Evolutionary conservation across 352 stramenopile species (phyloP), one percentile per base, ranked within the genome.

Genomic region (Phytophthora quininea): DNA sequence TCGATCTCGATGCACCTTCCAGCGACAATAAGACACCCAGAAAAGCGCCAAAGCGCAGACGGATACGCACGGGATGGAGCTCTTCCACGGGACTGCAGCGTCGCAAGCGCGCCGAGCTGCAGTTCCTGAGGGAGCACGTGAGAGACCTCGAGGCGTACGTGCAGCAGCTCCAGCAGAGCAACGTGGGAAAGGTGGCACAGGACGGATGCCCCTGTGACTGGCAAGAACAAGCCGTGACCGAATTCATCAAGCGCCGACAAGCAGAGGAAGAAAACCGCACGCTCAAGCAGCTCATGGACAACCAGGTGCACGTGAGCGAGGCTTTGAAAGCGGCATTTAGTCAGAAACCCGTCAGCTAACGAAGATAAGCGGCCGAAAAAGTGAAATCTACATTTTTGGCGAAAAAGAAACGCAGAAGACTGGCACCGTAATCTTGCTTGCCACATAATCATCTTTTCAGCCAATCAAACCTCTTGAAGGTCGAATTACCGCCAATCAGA

Each of bases 81-180:
- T 77, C 69, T 3, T 77, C 69, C 0, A 71, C 65, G 9, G 65
- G 45, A 9, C 19, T 74, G 4, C 69, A 77, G 35, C 55, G 70
- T 31, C 70, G 65, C 15, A 77, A 77, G 51, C 42, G 52, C 4
- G 65, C 61, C 27, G 70, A 77, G 53, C 19, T 74, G 8, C 49
- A 51, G 43, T 62, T 73, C 27, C 42, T 74, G 2, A 61, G 65
- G 2, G 53, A 72, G 19, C 59, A 72, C 11, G 65, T 69, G 24
- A 37, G 30, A 27, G 50, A 71, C 14, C 48, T 77, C 12, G 70
- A 74, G 42, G 35, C 43, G 38, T 66, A 74, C 14, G 46, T 60
- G 7, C 30, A 54, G 10, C 45, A 59, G 2, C 60, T 77, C 30
- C 66, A 77, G 19, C 19, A 24, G 19, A 24, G 53, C 27, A 62